A percentile compares a stretch with the other conserved stretches of the same genome.
These are phyloP conservation scores for Cylindrotheca fusiformis DNA, from an alignment of 108 stramenopile species.

Conservation along the genomic window DNA sequence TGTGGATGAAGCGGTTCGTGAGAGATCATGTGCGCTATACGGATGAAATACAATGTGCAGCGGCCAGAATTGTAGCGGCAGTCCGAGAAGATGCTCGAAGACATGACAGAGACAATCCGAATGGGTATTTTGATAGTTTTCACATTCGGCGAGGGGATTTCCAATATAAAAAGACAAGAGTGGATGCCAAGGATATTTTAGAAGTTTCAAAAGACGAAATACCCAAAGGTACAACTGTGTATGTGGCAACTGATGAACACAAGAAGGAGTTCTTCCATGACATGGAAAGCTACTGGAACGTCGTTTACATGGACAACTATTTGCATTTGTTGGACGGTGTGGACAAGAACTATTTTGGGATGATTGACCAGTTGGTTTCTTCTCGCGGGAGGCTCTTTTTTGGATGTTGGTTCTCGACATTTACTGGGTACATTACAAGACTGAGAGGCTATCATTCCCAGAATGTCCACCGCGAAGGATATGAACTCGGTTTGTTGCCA, in stretches of 20 bases:
- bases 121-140: conserved; percentile 69
- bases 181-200: conserved; percentile 60
- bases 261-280: conserved; percentile 79
- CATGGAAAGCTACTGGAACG: conserved; percentile 58
- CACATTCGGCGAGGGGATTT: conserved; percentile 87
- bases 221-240: conserved; percentile 54
- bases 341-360: conserved; percentile 70
- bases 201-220: conserved; percentile 51
- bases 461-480: conserved; percentile 45
- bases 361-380: conserved; percentile 90
- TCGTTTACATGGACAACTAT: conserved; percentile 81
- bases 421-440: conserved; percentile 72
- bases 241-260: conserved; percentile 84
- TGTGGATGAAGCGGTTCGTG: conserved; percentile 85
- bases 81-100: conserved; percentile 45
- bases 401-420: conserved; percentile 82
- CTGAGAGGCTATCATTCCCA: conserved; percentile 68
- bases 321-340: conserved; percentile 27
- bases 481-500: conserved; percentile 45
- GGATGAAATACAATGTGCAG: conserved; percentile 90
- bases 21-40: conserved; percentile 76
- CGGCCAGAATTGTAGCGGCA: conserved; percentile 71
- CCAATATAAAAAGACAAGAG: conserved; percentile 71
- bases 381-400: conserved; percentile 64
- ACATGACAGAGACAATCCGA: conserved; percentile 39